Percentiles rank a stretch among this genome's conserved stretches.
phyloP scores from a whole-genome alignment of 2,329 filamentous ascomycete genomes.

The Metarhizium robertsii region DNA sequence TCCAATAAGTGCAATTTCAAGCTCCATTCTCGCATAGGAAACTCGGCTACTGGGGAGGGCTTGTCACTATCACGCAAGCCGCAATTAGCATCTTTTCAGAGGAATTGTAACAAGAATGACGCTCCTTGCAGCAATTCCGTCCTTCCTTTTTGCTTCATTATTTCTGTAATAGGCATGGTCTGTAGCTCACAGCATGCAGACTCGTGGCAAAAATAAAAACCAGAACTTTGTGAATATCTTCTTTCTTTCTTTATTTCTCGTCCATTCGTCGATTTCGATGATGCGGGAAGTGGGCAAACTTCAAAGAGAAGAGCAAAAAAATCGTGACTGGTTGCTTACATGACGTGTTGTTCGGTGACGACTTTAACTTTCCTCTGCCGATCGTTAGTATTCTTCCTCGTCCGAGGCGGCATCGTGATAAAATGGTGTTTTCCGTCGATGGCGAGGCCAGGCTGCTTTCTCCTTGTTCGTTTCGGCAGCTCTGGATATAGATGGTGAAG shows the following conservation, averaged over 20 bases:
- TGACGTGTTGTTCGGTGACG: conserved; percentile 81
- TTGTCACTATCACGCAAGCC: conserved; percentile 50
- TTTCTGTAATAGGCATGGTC: not conserved
- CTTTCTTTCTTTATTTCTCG: not conserved
- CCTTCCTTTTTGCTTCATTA: not conserved
- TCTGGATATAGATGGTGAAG: not conserved
- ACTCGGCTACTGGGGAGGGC: conserved; percentile 72
- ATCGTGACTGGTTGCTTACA: conserved; percentile 45
- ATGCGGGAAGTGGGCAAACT: not conserved
- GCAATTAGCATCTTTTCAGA: conserved; percentile 4
- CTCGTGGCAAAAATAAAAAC: not conserved
- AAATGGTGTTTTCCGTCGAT: conserved; percentile 2
- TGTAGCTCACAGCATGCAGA: not conserved
- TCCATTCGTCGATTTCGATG: not conserved
- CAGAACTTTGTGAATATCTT: no score
- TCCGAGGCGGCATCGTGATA: conserved; percentile 5
- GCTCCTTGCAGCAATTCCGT: not conserved
- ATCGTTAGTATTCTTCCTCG: conserved; percentile 16
- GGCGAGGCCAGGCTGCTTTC: not conserved
- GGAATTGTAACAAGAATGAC: not conserved
- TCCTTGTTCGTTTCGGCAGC: not conserved
- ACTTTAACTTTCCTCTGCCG: conserved; percentile 83
- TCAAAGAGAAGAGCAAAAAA: not conserved
- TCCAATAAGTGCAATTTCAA: conserved; percentile 80
- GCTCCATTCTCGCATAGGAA: conserved; percentile 88